Base-by-base conservation (phyloP, 2,329 filamentous ascomycete genomes). In the Pseudogymnoascus sp. region DNA sequence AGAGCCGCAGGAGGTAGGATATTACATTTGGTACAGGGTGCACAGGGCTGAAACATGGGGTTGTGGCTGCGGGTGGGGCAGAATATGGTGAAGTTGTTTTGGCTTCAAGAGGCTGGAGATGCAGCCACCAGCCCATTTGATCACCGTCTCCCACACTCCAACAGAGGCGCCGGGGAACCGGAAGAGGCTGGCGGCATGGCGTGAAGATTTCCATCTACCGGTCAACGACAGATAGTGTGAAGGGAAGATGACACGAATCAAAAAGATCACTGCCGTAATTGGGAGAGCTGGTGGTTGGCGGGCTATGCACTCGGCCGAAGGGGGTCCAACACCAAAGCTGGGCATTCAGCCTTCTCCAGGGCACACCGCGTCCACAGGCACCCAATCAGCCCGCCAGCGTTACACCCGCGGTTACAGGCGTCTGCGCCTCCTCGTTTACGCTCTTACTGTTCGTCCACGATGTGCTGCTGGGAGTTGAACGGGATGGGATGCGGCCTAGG, bases 401-500 rank as follows among this genome's bases (percentile, higher is more conserved):
- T 55, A 33, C 44, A 55, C 44, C 44, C n/a, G 44, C 44, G 44
- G 44, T 55, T 55, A 55, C 44, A 55, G 44, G 44, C 44, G 44
- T 55, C 44, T 55, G 27, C 44, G 44, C 44, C 44, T 55, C 44
- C 27, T 33, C 44, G 44, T 55, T 55, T 55, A 55, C 27, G 9
- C 27, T 12, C 44, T 17, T 31, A 55, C n/a, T 55, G 44, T 33
- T 55, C 27, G 44, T 33, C 27, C n/a, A 15, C 27, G 25, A 51
- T 15, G 15, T 31, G 25, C n/a, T 55, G 9, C 7, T 31, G 44
- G 44, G 42, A 48, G 44, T 9, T 9, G 44, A 33, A 27, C n/a
- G n/a, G n/a, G 44, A 31, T 17, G 7, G n/a, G n/a, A 55, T 12
- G n/a, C n/a, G 9, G 44, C 44, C 44, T 33, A 55, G 27, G 27